Base-by-base conservation (phyloP, 805 yeast genomes). In the Metschnikowia arizonensis region DNA sequence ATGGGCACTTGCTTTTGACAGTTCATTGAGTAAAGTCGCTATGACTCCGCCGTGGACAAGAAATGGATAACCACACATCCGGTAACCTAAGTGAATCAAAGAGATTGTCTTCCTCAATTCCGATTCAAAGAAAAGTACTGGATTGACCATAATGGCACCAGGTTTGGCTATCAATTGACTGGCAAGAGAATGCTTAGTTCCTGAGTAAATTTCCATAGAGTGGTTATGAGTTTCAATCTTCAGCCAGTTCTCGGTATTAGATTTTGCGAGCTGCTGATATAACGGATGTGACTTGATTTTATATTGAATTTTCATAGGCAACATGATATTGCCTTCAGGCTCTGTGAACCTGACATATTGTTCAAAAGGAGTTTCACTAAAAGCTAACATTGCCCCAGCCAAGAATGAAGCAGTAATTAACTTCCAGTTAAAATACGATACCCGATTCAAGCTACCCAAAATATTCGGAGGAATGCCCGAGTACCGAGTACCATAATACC, bases 31-130 rank as follows among this genome's bases (percentile, higher is more conserved):
- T 1, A 89, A 67, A 0, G 95, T 82, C 7, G 90, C 95, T 25
- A 89, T 61, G 24, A 90, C 78, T 0, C 97, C 97, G 3, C 97
- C 97, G 60, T 89, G 97, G 2, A 88, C 76, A 15, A 90, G 65
- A 55, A 87, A 83, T 2, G 97, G 97, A 60, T 84, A 89, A 1
- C 97, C 97, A 34, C 91, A 82, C 17, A 89, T 63, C 49, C 76
- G 77, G 58, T 83, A 79, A 0, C 97, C 97, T 42, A 85, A 73
- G 59, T 88, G 95, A 21, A 87, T 71, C 5, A 88, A 73, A 0
- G 88, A 76, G 1, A 85, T 73, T 0, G 83, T 75, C 53, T 85
- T 85, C 42, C 74, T 72, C 0, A 78, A 75, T 11, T 68, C 62
- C 1, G 74, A 67, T 48, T 83, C 78, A 51, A 77, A 78, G 55